Conservation (phyloP, 768 basidiomycete species). For the Saitozyma podzolica region DNA sequence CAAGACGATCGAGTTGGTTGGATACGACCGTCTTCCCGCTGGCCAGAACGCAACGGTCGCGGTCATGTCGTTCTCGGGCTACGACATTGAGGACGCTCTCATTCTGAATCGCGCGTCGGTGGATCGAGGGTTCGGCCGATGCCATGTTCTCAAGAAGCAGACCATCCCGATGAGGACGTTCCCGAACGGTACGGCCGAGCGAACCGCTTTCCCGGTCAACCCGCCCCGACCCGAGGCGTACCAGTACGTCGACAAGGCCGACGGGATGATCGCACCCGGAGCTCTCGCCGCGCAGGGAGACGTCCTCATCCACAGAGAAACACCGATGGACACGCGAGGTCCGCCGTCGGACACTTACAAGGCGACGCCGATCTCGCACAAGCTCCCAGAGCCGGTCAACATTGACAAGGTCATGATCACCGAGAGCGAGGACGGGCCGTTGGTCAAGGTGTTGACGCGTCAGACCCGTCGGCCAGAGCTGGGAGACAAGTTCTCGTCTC, state of each 20-base stretch:
- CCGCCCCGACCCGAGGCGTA: slow-evolving; percentile 79
- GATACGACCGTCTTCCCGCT: slow-evolving; percentile 93
- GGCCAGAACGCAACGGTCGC: slow-evolving; percentile 98
- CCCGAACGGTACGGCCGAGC: slow-evolving; percentile 96
- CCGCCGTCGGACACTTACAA: slow-evolving; percentile 64
- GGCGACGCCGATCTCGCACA: slow-evolving; percentile 88
- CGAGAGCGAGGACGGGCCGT: slow-evolving; percentile 91
- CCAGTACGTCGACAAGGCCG: slow-evolving; percentile 77
- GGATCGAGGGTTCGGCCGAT: slow-evolving; percentile 95
- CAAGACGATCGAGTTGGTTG: slow-evolving; percentile 93
- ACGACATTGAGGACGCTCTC: slow-evolving; percentile 98
- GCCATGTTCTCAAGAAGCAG: slow-evolving; percentile 96
- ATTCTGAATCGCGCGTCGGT: slow-evolving; percentile 95
- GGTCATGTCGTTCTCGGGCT: slow-evolving; percentile 98
- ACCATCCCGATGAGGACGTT: slow-evolving; percentile 91
- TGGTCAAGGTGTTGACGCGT: slow-evolving; percentile 95
- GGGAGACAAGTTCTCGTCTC: slow-evolving; percentile 96
- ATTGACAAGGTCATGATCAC: slow-evolving; percentile 98
- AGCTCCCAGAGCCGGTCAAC: slow-evolving; percentile 86
- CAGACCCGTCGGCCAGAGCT: slow-evolving; percentile 95
- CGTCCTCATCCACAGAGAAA: slow-evolving; percentile 95
- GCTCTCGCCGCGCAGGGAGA: slow-evolving; percentile 90
- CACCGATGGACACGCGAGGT: slow-evolving; percentile 71
- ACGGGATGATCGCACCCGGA: slow-evolving; percentile 92
- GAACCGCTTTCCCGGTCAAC: slow-evolving; percentile 86